These are phyloP conservation scores for Colletotrichum sp. DNA, from an alignment of 2,329 filamentous ascomycete genomes.

Conservation along the genomic window DNA sequence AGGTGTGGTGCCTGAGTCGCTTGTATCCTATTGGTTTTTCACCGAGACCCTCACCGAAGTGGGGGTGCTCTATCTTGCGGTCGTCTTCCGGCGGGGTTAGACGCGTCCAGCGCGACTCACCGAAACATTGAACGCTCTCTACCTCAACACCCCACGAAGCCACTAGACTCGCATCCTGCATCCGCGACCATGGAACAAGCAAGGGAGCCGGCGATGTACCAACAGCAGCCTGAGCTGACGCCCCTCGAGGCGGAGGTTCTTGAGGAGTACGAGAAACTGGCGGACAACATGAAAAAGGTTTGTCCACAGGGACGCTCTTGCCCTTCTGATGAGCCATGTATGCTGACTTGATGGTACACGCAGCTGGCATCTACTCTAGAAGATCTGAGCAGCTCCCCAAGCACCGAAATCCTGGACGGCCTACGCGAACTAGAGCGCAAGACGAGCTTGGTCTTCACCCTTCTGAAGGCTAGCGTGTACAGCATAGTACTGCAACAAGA, in stretches of 20 bases:
- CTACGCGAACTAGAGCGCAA: conserved; percentile 90
- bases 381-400: conserved; percentile 70
- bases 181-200: conserved; percentile 8
- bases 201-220: conserved; percentile 29
- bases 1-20: not conserved
- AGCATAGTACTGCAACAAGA: conserved; percentile 98
- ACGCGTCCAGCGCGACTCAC: conserved; percentile 17
- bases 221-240: conserved; percentile 62
- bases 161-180: not conserved
- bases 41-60: not conserved
- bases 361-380: conserved; percentile 66
- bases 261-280: conserved; percentile 87
- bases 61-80: not conserved
- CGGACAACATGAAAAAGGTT: conserved; percentile 92
- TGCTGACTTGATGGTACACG: not conserved
- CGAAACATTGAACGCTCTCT: not conserved
- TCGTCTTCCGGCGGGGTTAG: conserved; percentile 6
- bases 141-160: not conserved
- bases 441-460: conserved; percentile 91
- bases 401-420: conserved; percentile 83
- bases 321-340: not conserved
- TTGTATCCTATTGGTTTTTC: not conserved
- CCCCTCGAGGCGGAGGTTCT: conserved; percentile 92
- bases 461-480: conserved; percentile 98
- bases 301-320: conserved; percentile 15